Evolutionary conservation across 371 early-diverging fungal genomes (phyloP).

Genomic region (Mucor circinelloides): DNA sequence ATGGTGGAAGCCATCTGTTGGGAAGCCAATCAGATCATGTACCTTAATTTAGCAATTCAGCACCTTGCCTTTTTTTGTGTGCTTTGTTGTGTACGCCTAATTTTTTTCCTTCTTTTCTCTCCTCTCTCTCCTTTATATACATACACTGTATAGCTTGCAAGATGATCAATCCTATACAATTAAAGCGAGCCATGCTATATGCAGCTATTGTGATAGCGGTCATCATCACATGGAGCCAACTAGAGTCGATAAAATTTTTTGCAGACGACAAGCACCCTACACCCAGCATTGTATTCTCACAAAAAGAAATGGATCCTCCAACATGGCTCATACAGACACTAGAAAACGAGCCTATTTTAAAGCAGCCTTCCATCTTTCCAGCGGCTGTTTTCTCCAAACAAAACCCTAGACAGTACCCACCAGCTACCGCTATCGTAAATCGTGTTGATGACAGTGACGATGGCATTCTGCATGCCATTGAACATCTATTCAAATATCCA

Average conservation of each 20-base stretch:
- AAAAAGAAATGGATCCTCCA: conserved; percentile 3
- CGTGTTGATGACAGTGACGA: conserved; percentile 47
- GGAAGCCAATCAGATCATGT: background rate
- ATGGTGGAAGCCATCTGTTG: background rate
- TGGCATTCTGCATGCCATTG: conserved; percentile 42
- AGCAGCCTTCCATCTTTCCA: conserved; percentile 6
- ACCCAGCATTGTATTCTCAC: background rate
- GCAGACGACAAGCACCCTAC: background rate
- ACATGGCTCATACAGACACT: conserved; percentile 20
- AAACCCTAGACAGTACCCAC: conserved; percentile 7
- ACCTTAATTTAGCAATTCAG: background rate
- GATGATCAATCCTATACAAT: background rate
- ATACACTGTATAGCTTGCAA: background rate
- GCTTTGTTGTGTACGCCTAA: background rate
- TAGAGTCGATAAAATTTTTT: background rate
- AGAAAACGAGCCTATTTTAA: conserved; percentile 36
- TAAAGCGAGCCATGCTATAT: background rate
- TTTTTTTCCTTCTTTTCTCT: background rate
- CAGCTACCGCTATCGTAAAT: conserved; percentile 59
- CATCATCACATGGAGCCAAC: conserved; percentile 5
- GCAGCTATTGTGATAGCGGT: background rate
- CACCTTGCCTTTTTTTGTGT: background rate
- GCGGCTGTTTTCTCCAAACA: background rate
- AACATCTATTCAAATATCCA: conserved; percentile 37
- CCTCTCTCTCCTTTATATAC: background rate